Conservation (phyloP, 192 early-diverging fungal species). For the Gonapodya prolifera region DNA sequence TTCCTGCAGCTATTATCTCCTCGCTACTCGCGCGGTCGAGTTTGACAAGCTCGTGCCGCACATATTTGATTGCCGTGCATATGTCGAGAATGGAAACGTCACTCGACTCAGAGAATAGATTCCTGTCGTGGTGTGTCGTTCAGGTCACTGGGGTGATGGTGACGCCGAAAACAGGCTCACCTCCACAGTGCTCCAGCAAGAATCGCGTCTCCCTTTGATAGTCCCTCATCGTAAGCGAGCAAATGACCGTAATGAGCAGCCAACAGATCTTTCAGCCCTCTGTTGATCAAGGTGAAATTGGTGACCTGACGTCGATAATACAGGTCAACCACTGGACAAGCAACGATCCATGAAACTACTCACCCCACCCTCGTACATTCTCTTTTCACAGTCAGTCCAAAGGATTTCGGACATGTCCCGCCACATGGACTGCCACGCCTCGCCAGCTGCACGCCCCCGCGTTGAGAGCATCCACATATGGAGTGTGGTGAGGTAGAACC, state of each 20-base stretch:
- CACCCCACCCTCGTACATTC: constrained; percentile 70
- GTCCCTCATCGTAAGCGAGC: constrained; percentile 84
- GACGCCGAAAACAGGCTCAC: background rate
- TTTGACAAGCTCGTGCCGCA: background rate
- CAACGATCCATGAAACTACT: constrained; percentile 9
- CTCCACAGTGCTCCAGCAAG: constrained; percentile 83
- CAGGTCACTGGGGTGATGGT: background rate
- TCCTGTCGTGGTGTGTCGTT: background rate
- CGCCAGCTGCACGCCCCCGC: constrained; percentile 52
- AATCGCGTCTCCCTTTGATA: constrained; percentile 71
- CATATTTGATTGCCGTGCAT: background rate
- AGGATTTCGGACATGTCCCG: constrained; percentile 79
- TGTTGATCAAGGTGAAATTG: constrained; percentile 55
- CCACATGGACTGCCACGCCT: constrained; percentile 15
- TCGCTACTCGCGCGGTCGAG: background rate
- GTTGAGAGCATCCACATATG: constrained; percentile 93
- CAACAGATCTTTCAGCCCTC: constrained; percentile 68
- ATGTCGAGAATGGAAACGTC: background rate
- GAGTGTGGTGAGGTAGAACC: constrained; percentile 80
- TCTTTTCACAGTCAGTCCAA: constrained; percentile 77
- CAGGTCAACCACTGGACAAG: background rate
- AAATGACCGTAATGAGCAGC: constrained; percentile 76
- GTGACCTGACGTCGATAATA: constrained; percentile 31
- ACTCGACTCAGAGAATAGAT: background rate
- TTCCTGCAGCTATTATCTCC: background rate